Percentiles rank a stretch among this genome's conserved stretches.
Evolutionary conservation across 306 rosid genomes (phyloP).

Genomic region (Luffa acutangula): DNA sequence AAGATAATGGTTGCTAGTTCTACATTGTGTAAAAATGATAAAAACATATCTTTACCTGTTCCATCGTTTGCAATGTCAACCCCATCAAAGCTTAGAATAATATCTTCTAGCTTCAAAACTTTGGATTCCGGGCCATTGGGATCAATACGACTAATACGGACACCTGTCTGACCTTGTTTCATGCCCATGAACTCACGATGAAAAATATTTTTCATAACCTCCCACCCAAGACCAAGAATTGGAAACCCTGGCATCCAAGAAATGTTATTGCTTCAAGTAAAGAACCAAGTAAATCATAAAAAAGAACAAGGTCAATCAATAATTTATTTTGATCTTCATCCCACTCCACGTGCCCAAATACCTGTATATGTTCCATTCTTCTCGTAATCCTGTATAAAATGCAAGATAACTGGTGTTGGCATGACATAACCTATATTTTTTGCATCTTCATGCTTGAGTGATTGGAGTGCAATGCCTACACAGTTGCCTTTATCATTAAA

Average conservation of each 20-base stretch:
- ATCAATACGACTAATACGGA: constrained; percentile 86
- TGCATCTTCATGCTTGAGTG: constrained; percentile 85
- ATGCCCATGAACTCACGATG: constrained; percentile 66
- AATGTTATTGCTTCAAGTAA: constrained; percentile 5
- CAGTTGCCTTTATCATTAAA: constrained; percentile 85
- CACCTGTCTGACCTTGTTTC: constrained; percentile 87
- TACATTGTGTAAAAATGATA: not conserved
- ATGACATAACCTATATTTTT: constrained; percentile 94
- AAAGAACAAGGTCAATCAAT: not conserved
- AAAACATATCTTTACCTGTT: constrained; percentile 46
- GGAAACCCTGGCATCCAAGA: constrained; percentile 61
- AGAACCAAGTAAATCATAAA: not conserved
- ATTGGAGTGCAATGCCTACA: constrained; percentile 97
- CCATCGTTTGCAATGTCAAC: constrained; percentile 93
- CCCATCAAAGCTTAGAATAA: constrained; percentile 88
- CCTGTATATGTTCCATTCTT: constrained; percentile 88
- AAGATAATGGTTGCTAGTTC: not conserved
- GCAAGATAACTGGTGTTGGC: constrained; percentile 91
- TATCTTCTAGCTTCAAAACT: constrained; percentile 85
- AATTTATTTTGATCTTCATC: not conserved
- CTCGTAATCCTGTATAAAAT: constrained; percentile 86
- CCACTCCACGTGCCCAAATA: constrained; percentile 7
- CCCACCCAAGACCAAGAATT: constrained; percentile 94
- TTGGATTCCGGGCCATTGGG: constrained; percentile 77
- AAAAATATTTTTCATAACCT: constrained; percentile 97